Conservation (phyloP, 2,329 filamentous ascomycete genomes). For the Paracamarosporium sp. region DNA sequence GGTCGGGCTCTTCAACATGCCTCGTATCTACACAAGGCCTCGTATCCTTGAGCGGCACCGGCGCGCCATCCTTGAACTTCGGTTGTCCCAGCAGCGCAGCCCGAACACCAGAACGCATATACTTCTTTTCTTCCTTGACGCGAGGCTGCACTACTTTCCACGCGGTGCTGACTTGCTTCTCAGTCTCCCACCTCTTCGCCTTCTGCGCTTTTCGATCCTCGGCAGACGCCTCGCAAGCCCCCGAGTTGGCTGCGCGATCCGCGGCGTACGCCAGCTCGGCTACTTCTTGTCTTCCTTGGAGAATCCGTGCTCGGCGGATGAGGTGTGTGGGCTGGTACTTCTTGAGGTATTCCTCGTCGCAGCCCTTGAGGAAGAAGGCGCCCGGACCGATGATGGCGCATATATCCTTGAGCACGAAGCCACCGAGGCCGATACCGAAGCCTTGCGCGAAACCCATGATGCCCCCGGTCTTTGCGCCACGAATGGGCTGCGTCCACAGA, state of each 20-base stretch:
- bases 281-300: constrained; percentile 57
- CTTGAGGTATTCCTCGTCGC: constrained; percentile 66
- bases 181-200: constrained; percentile 40
- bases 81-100: constrained; percentile 32
- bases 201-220: constrained; percentile 4
- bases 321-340: constrained; percentile 60
- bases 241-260: constrained; percentile 9
- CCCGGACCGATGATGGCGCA: constrained; percentile 66
- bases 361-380: constrained; percentile 69
- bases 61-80: constrained; percentile 35
- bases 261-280: constrained; percentile 26
- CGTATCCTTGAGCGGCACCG: constrained; percentile 30
- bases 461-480: constrained; percentile 63
- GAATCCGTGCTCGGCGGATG: constrained; percentile 64
- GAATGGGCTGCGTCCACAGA: constrained; percentile 65
- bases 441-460: constrained; percentile 60
- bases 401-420: constrained; percentile 70
- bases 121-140: constrained; percentile 33
- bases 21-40: constrained; percentile 1
- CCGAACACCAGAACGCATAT: constrained; percentile 29
- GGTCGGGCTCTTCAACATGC: background rate
- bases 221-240: constrained; percentile 1
- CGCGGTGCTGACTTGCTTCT: constrained; percentile 23
- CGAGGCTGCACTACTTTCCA: constrained; percentile 34
- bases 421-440: constrained; percentile 68